These are phyloP conservation scores for Diplosphaera chodatii DNA, from an alignment of 139 green algal species.

Conservation along the genomic window DNA sequence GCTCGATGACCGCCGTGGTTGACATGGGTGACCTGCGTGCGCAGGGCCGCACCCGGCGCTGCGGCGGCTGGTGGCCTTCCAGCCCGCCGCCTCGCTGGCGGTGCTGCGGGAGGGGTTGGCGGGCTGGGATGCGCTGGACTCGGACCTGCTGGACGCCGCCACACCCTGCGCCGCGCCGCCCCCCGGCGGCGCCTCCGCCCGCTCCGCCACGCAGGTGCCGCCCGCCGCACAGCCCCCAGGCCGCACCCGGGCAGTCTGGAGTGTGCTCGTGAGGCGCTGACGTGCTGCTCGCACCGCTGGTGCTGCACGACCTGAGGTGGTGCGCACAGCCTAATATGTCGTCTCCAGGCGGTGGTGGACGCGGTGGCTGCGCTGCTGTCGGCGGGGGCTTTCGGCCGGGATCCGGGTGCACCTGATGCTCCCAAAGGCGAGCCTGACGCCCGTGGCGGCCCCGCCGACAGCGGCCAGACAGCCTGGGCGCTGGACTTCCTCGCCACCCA, in stretches of 20 bases:
- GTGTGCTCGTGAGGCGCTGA: no score
- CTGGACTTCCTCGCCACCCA: constrained; percentile 34
- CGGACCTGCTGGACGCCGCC: constrained; percentile 22
- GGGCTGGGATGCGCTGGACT: constrained; percentile 44
- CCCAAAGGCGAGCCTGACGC: no score
- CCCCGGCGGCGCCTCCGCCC: neutral
- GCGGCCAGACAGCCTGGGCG: neutral
- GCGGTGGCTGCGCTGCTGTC: constrained; percentile 31
- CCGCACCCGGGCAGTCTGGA: no score
- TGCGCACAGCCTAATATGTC: no score
- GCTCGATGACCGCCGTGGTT: no score
- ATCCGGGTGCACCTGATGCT: no score
- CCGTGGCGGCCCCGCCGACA: neutral
- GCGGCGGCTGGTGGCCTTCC: constrained; percentile 24
- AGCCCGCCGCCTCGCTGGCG: constrained; percentile 23
- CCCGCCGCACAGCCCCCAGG: no score
- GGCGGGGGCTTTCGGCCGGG: constrained; percentile 6
- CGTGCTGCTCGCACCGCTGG: no score
- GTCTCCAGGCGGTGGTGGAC: constrained; percentile 27
- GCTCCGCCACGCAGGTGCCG: constrained; percentile 5
- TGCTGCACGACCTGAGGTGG: no score
- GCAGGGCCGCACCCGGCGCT: constrained; percentile 32
- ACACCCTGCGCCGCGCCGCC: neutral
- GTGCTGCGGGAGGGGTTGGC: constrained; percentile 32
- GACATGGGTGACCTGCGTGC: no score